Conservation (phyloP, 192 early-diverging fungal species). For the Backusella tuberculispora region DNA sequence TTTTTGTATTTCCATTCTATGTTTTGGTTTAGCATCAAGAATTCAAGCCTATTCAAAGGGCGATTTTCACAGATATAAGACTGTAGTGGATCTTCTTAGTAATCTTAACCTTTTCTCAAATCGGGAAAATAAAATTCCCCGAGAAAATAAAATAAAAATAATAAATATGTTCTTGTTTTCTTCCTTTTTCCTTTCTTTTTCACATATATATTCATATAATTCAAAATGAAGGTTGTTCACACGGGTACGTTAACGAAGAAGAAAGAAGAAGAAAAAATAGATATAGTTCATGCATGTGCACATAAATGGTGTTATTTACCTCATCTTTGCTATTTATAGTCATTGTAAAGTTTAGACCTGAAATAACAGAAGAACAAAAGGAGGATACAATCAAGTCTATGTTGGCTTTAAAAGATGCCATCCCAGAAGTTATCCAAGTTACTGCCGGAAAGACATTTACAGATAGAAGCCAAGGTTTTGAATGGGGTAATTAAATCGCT, state of each 20-base stretch:
- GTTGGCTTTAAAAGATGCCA: constrained; percentile 31
- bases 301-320: not conserved
- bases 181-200: not conserved
- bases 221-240: constrained; percentile 24
- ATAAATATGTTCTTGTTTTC: too few relatives aligned
- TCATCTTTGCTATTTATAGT: constrained; percentile 3
- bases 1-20: too few relatives aligned
- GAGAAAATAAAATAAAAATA: too few relatives aligned
- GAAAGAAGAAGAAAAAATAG: not conserved
- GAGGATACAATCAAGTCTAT: constrained; percentile 26
- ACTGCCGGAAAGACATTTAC: constrained; percentile 41
- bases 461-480: constrained; percentile 38
- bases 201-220: too few relatives aligned
- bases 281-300: too few relatives aligned
- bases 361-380: constrained; percentile 23
- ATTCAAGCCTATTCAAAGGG: too few relatives aligned
- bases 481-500: constrained; percentile 25
- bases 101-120: too few relatives aligned
- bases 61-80: too few relatives aligned
- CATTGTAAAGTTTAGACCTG: constrained; percentile 39
- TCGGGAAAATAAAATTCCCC: too few relatives aligned
- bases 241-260: constrained; percentile 5
- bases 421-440: constrained; percentile 29
- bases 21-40: too few relatives aligned
- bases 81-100: too few relatives aligned